Evolutionary conservation across 225 moss, liverwort and hornwort species (phyloP).

Genomic region (Physcomitrellopsis africana): DNA sequence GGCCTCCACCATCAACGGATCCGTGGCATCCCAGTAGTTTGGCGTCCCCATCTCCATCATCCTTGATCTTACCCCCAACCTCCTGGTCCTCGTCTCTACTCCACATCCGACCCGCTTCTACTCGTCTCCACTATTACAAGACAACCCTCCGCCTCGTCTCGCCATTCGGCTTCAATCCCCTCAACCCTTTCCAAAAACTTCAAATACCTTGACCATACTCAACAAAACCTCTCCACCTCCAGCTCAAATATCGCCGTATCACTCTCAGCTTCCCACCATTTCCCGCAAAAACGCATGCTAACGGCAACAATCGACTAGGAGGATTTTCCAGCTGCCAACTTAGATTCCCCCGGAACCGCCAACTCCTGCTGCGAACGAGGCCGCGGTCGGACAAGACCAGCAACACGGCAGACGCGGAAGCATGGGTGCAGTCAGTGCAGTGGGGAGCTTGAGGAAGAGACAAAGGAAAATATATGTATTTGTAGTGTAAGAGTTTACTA

Average conservation of each 20-base stretch:
- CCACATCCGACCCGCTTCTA: neutral
- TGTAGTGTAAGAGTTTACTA: too few relatives aligned
- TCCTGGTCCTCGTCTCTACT: conserved; percentile 15
- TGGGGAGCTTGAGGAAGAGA: neutral
- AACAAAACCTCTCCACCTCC: conserved; percentile 21
- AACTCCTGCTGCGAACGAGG: neutral
- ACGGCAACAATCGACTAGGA: too few relatives aligned
- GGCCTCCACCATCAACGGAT: conserved; percentile 43
- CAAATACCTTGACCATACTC: conserved; percentile 18
- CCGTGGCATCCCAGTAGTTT: conserved; percentile 43
- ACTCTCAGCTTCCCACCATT: conserved; percentile 22
- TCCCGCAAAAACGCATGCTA: neutral
- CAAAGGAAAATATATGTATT: too few relatives aligned
- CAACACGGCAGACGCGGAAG: neutral
- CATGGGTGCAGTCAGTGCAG: neutral
- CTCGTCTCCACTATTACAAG: neutral
- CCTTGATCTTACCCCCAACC: conserved; percentile 12
- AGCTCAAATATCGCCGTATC: conserved; percentile 2
- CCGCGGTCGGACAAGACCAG: conserved; percentile 30
- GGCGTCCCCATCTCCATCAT: conserved; percentile 41
- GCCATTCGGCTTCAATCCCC: neutral
- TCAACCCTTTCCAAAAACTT: neutral
- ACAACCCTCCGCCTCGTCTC: conserved; percentile 14
- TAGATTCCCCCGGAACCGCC: too few relatives aligned
- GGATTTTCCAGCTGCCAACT: neutral